Evolutionary conservation across 2,329 filamentous ascomycete species (phyloP).

Genomic region (Delphinella strobiligena): DNA sequence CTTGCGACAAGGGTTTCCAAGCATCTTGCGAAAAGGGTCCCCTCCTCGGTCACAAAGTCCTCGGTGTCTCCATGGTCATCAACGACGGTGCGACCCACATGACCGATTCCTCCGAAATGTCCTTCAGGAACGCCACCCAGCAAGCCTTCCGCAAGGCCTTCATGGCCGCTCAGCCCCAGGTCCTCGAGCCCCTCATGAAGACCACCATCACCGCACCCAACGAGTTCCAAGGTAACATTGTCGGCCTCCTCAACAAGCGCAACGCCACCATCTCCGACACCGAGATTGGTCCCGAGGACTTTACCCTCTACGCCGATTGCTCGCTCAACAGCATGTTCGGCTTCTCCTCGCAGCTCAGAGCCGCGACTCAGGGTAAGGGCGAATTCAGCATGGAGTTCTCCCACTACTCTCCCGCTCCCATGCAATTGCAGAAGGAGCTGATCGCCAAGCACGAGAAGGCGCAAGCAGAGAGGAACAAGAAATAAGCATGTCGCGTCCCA

Average conservation of each 20-base stretch:
- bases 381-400: conserved; percentile 99
- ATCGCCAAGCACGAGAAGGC: conserved; percentile 57
- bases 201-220: conserved; percentile 89
- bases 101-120: conserved; percentile 93
- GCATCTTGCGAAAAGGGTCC: conserved; percentile 74
- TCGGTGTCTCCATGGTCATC: conserved; percentile 81
- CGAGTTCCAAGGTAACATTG: conserved; percentile 95
- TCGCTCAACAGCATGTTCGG: conserved; percentile 96
- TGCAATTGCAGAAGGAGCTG: conserved; percentile 74
- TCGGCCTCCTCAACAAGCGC: conserved; percentile 92
- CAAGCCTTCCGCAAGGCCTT: conserved; percentile 96
- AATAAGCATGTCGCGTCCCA: too few relatives aligned
- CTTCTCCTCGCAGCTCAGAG: conserved; percentile 81
- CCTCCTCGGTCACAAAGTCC: conserved; percentile 81
- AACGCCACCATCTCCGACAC: conserved; percentile 92
- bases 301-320: conserved; percentile 84
- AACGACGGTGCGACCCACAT: conserved; percentile 96
- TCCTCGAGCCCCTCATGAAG: conserved; percentile 97
- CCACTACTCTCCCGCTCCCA: conserved; percentile 79
- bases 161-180: conserved; percentile 62
- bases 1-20: conserved; percentile 91
- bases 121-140: conserved; percentile 89
- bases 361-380: conserved; percentile 93
- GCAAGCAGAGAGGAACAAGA: conserved; percentile 52
- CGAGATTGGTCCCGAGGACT: conserved; percentile 86